These are phyloP conservation scores for Pulveroboletus sp. DNA, from an alignment of 768 basidiomycete species.

Conservation along the genomic window DNA sequence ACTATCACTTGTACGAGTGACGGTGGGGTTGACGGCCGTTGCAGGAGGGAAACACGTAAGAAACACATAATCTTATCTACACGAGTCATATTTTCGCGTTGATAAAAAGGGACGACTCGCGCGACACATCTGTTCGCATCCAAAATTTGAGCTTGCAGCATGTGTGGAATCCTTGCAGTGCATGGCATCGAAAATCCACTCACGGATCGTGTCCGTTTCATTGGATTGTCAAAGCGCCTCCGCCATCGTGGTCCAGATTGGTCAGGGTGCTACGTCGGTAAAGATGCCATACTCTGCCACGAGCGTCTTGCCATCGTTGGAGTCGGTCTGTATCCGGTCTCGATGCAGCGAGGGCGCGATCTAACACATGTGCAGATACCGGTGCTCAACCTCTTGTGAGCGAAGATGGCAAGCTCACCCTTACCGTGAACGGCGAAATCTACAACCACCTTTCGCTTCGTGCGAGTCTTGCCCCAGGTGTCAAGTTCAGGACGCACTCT, in stretches of 20 bases:
- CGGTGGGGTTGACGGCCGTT: too few relatives aligned
- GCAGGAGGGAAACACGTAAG: too few relatives aligned
- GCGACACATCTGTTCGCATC: neutral
- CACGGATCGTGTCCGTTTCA: conserved; percentile 63
- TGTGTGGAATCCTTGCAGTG: conserved; percentile 92
- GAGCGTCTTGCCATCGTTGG: conserved; percentile 98
- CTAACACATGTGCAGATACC: conserved; percentile 54
- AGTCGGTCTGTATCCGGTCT: conserved; percentile 60
- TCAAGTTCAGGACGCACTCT: conserved; percentile 93
- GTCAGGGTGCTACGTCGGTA: conserved; percentile 91
- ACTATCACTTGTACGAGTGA: too few relatives aligned
- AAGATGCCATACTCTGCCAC: conserved; percentile 80
- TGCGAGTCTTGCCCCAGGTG: conserved; percentile 53
- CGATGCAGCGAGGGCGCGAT: neutral
- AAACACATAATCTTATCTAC: neutral
- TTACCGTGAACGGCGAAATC: conserved; percentile 98
- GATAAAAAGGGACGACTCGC: neutral
- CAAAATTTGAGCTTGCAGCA: conserved; percentile 28
- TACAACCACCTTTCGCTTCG: conserved; percentile 92
- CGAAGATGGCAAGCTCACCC: conserved; percentile 75
- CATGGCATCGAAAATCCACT: conserved; percentile 74
- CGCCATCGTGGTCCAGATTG: conserved; percentile 97
- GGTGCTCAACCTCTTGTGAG: conserved; percentile 93
- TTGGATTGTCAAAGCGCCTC: conserved; percentile 84
- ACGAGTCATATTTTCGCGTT: neutral